Evolutionary conservation across 1,284 basidiomycete species (phyloP), one percentile per base, ranked within the genome.

Genomic region (Ganoderma lingzhi): DNA sequence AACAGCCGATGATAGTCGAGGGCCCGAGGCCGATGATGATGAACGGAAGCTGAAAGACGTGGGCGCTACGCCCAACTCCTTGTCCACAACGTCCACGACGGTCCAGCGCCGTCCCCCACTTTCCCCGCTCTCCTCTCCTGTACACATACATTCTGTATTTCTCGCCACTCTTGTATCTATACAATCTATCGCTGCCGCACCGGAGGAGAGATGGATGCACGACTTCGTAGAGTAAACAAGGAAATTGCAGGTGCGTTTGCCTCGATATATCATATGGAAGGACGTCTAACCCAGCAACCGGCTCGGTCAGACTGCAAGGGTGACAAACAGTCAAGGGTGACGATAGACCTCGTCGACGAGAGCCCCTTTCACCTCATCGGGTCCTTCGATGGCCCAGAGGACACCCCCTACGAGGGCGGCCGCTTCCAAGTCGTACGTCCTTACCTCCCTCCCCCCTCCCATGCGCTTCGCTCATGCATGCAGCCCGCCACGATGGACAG

Each of bases 401-500:
- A 90, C 63, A 99, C 97, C 3, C 96, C 97, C 0, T 99, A 99
- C 76, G 91, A 96, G 76, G 96, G 96, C 44, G 98, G 98, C 23
- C 88, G 88, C 56, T 99, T 96, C 78, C 92, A 98, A 82, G 94
- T 99, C 64, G 95, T 97, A 75, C 81, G 94, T 87, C 35, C 51
- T 35, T 28, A 53, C 62, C 53, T 53, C 44, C 30, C 56, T 19
- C 23, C 23, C 23, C 23, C 48, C n/a, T 41, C 30, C 60, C 23
- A 53, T 30, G 28, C 19, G 68, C 53, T 1, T 39, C 28, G n/a
- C 39, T 39, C 35, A 39, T 12, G 9, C 12, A 37, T 23, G 35
- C 17, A 53, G 23, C 48, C 48, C 2, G n/a, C n/a, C 30, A 61
- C 39, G 37, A 10, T 37, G 19, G 35, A 17, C 73, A 96, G 96